Conservation (phyloP, 1,284 basidiomycete species). For the Tilletiopsis washingtonensis region DNA sequence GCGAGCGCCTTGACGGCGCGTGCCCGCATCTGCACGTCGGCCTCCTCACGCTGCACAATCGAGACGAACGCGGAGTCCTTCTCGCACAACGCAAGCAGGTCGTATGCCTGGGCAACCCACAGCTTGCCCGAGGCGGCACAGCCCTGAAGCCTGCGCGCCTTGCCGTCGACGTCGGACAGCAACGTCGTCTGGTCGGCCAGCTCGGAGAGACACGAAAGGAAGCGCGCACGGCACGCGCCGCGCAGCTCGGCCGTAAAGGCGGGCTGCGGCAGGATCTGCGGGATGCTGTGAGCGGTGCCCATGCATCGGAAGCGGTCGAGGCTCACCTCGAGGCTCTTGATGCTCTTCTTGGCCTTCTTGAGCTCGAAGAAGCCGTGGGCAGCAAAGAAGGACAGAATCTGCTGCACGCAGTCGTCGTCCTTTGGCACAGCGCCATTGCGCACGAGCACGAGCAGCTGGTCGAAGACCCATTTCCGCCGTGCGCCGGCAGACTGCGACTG, state of each 20-base stretch:
- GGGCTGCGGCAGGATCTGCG: no score
- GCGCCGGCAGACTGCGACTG: slow-evolving; percentile 10
- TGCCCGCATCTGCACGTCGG: no score
- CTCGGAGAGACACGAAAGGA: slow-evolving; percentile 69
- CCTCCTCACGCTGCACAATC: no score
- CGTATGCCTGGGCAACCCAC: slow-evolving; percentile 68
- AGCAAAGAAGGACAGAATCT: slow-evolving; percentile 70
- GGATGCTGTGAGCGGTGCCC: no score
- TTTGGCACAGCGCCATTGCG: slow-evolving; percentile 75
- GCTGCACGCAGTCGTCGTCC: slow-evolving; percentile 66
- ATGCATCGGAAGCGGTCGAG: no score
- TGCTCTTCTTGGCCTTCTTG: slow-evolving; percentile 65
- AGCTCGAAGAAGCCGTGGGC: slow-evolving; percentile 72
- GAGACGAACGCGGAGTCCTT: not conserved
- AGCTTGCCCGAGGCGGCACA: slow-evolving; percentile 65
- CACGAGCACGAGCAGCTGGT: slow-evolving; percentile 72
- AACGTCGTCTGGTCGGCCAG: slow-evolving; percentile 57
- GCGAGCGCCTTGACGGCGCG: no score
- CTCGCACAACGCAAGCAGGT: slow-evolving; percentile 43
- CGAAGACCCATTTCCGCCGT: slow-evolving; percentile 64
- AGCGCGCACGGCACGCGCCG: slow-evolving; percentile 60
- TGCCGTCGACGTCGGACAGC: slow-evolving; percentile 45
- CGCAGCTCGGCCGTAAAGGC: slow-evolving; percentile 65
- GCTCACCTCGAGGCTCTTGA: slow-evolving; percentile 53
- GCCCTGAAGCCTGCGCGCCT: slow-evolving; percentile 56